Base-by-base conservation (phyloP, 306 rosid species). In the Potentilla sterilis region DNA sequence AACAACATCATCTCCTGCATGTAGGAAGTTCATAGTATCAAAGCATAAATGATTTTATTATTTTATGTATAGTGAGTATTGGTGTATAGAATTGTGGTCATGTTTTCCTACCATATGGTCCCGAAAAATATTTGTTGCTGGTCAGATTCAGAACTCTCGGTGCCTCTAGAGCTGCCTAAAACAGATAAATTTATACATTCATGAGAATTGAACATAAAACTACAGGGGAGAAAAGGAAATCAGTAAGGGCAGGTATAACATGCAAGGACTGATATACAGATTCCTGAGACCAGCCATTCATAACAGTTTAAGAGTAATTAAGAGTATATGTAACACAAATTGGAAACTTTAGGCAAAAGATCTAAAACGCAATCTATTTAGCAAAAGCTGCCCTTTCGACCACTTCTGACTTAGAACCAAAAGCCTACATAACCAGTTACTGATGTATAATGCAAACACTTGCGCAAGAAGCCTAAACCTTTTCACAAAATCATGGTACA, bases 141-240 rank as follows among this genome's bases (percentile, higher is more conserved):
- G 69, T 73, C 9, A 91, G 81, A 75, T 83, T 89, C 78, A 91
- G 82, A 80, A 88, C 76, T 76, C 97, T 88, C 4, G 97, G 95
- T 71, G 90, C 95, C 83, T 86, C 92, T 77, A 87, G 78, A 79
- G 90, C 97, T 44, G 97, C 97, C 93, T 91, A 86, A 59, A 64
- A 55, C 46, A 71, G 24, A 16, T 14, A 54, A 41, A 2, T 55
- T 42, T 12, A 41, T 54, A 35, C 48, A 67, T 15, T 9, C 51
- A 40, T 37, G 22, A 64, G 51, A 54, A 38, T 3, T 4, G 9
- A 48, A 35, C 32, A 40, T 43, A 42, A 4, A 6, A 12, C 13
- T 40, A 7, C n/a, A 9, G 49, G 22, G 9, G 18, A 11, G 13
- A 57, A 38, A 32, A 35, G 38, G n/a, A 40, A 72, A 52, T 41